Evolutionary conservation across 257 asterid species (phyloP), one percentile per base, ranked within the genome.

Genomic region (Scutellaria galericulata): DNA sequence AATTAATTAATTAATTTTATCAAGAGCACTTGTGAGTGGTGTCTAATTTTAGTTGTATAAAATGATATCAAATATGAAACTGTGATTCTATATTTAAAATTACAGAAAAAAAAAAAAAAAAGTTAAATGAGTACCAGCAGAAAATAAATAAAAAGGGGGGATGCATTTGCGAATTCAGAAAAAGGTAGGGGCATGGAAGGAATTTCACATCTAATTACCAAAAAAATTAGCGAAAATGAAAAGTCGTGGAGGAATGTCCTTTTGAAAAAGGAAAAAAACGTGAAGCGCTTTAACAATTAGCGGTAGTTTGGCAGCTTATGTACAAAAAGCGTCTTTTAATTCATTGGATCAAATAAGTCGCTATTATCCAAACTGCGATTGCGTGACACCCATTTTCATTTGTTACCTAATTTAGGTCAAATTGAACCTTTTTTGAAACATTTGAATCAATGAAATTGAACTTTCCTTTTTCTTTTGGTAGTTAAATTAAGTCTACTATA

Each of bases 351-450:
- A 20, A 22, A 27, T 27, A 13, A 8, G 51, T 57, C 70, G 47
- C 68, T 35, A 2, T 47, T 56, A 53, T 76, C 55, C 42, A 53
- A 64, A 18, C 52, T 24, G 52, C 24, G 66, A 22, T 72, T 66
- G 46, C 82, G 78, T 78, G 78, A 13, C 66, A 72, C 13, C 71
- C 22, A 42, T 41, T 31, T 31, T 31, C 37, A 14, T 42, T n/a
- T 14, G 1, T 10, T 59, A 60, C 82, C 82, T 66, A 72, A 72
- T 64, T 77, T 57, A 9, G 44, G 81, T 77, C 81, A 77, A 62
- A 40, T 71, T 46, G 5, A 42, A 10, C 14, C 37, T 62, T 41
- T 42, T 51, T 52, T 41, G 27, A 68, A 70, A 46, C 54, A 14
- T 47, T 61, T 52, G 71, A 59, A 46, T 7, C 10, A 20, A 62